Base-by-base conservation (phyloP, 139 green algal genomes). In the Diplosphaera chodatii region DNA sequence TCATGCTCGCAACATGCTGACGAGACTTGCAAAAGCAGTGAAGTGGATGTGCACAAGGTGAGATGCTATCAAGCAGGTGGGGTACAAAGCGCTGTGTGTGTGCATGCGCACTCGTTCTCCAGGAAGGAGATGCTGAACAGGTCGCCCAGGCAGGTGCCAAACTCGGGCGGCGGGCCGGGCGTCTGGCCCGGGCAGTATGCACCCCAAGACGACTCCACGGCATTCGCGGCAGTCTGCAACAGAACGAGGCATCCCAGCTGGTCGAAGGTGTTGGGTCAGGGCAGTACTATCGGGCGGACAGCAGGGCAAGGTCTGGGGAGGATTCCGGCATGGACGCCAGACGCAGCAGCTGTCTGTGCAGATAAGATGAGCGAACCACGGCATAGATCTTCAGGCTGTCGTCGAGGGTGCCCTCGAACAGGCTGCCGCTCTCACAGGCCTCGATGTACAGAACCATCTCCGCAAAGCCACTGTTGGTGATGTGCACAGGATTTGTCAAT, bases 101-200 rank as follows among this genome's bases (percentile, higher is more conserved):
- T n/a, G n/a, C n/a, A n/a, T n/a, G n/a, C n/a, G 63, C 48, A 80
- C 75, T 77, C 78, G 75, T 99, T 87, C 80, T 98, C 94, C 85
- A 99, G 90, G 90, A 90, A 99, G 4, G 90, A 79, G 32, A 98
- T 89, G 29, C 71, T 88, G 85, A 92, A 99, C 16, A 99, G 86
- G 78, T 99, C 94, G 10, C 95, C 94, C 55, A 99, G 85, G 81
- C 94, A 99, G 25, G 91, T 96, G 68, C 74, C 83, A 63, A 92
- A 90, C 80, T 88, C 77, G 4, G 67, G 15, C 63, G 86, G 77
- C 31, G 79, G 34, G 33, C 72, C 66, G 32, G 72, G 78, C 66
- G 33, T 25, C 70, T 64, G 68, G 37, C 75, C 63, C 67, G 55
- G 67, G 64, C 48, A 59, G 48, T 59, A 59, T 59, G 48, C 48